These are phyloP conservation scores for Solanum ossicruentum DNA, from an alignment of 257 asterid species.

Conservation along the genomic window DNA sequence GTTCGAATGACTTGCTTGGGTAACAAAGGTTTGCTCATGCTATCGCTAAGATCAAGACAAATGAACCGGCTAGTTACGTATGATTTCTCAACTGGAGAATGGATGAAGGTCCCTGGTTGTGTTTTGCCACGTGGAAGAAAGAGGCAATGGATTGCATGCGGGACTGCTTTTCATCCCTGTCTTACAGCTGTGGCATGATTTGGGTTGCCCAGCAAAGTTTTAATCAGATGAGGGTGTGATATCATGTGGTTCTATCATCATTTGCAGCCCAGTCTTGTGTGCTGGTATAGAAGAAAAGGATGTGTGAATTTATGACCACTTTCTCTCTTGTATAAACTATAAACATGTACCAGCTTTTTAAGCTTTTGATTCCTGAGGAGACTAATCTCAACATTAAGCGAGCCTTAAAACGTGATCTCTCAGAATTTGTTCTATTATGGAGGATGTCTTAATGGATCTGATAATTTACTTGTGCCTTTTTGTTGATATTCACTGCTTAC, in stretches of 20 bases:
- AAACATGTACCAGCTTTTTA: constrained; percentile 3
- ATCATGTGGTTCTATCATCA: background rate
- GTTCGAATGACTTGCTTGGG: constrained; percentile 93
- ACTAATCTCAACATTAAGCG: background rate
- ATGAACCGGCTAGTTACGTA: constrained; percentile 75
- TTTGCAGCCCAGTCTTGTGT: background rate
- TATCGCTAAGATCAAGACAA: constrained; percentile 73
- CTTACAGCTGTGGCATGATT: constrained; percentile 61
- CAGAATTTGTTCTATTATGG: background rate
- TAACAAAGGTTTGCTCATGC: constrained; percentile 81
- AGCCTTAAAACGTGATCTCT: background rate
- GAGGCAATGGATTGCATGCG: constrained; percentile 82
- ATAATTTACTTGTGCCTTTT: background rate
- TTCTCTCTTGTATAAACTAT: constrained; percentile 12
- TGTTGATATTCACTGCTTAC: background rate
- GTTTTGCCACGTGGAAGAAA: constrained; percentile 62
- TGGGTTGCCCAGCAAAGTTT: background rate
- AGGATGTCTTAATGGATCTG: background rate
- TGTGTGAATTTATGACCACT: background rate
- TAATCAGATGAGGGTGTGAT: background rate
- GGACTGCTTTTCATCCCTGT: constrained; percentile 82
- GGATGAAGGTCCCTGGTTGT: constrained; percentile 88
- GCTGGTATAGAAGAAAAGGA: background rate
- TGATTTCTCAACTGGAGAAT: constrained; percentile 54
- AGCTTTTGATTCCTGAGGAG: constrained; percentile 12